Evolutionary conservation across 257 asterid genomes (phyloP), one percentile per base, ranked within the genome.

Genomic region (Lycium ferocissimum): DNA sequence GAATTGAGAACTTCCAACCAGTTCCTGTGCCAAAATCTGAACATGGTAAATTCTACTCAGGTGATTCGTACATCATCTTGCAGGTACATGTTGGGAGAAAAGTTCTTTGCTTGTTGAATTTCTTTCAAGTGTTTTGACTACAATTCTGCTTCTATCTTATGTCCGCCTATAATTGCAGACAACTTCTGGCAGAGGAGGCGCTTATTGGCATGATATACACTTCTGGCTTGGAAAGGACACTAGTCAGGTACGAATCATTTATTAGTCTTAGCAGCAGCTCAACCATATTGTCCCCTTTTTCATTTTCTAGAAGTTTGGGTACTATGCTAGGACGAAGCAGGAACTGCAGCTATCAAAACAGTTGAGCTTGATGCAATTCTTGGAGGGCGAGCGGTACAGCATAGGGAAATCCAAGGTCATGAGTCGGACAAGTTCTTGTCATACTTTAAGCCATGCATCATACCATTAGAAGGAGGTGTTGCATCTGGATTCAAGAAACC

Each of bases 221-320:
- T 96, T 95, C 88, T 96, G 99, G 99, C 94, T 96, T 79, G 99
- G 99, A 83, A 96, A 95, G 87, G 98, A 96, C 86, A 96, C 98
- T 84, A 96, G 98, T 87, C 99, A 95, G 98, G 99, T 94, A n/a
- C 61, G 81, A 54, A 40, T 26, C 33, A 26, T 26, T 26, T 26
- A 26, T 0, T 26, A 26, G 1, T 26, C 33, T 26, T 26, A 26
- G 33, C 33, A 26, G 33, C 33, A 26, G 33, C 33, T 26, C 33
- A 26, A 26, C 33, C 33, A 26, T 26, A 26, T 26, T 26, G 33
- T 26, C 33, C 33, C 33, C 33, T 26, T 26, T 26, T 63, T 6
- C 81, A 45, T 40, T 84, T 45, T 72, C 86, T 82, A 59, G 5
- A 40, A 54, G 73, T 67, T 83, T 87, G 72, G 53, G 49, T 62